These are phyloP conservation scores for Coffea eugenioides DNA, from an alignment of 257 asterid genomes.

Conservation along the genomic window DNA sequence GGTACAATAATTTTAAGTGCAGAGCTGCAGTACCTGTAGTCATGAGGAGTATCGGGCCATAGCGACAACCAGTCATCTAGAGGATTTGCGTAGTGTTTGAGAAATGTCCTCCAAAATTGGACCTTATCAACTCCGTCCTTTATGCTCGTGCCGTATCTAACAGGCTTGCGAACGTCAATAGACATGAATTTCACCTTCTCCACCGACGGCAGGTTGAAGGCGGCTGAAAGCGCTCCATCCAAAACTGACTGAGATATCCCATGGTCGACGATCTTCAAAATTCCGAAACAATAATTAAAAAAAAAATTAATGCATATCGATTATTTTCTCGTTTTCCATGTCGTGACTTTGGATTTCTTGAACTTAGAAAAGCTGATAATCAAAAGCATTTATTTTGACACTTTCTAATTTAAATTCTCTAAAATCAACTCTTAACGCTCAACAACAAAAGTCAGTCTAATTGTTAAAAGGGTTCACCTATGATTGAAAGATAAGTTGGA, in stretches of 20 bases:
- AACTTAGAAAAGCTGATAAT: no score
- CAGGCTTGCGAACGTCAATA: slow-evolving; percentile 33
- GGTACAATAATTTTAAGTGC: neutral
- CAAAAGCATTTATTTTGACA: no score
- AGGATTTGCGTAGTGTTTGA: slow-evolving; percentile 58
- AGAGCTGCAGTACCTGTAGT: slow-evolving; percentile 35
- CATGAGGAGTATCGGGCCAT: slow-evolving; percentile 46
- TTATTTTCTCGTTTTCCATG: no score
- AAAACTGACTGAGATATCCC: slow-evolving; percentile 35
- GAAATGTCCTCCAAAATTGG: slow-evolving; percentile 48
- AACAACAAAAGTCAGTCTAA: no score
- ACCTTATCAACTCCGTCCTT: slow-evolving; percentile 40
- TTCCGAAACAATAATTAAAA: neutral
- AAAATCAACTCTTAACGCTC: no score
- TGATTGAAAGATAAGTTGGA: no score
- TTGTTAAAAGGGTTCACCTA: no score
- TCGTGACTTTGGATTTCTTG: no score
- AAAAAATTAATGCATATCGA: no score
- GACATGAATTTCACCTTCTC: slow-evolving; percentile 44
- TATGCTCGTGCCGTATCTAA: slow-evolving; percentile 43
- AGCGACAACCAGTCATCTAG: slow-evolving; percentile 36
- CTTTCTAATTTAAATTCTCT: no score
- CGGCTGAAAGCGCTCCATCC: slow-evolving; percentile 35
- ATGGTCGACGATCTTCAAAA: slow-evolving; percentile 42
- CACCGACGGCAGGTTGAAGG: slow-evolving; percentile 27